A percentile compares a stretch with the other conserved stretches of the same genome.
phyloP scores from a whole-genome alignment of 441 rosid species.

The Metrosideros polymorpha region DNA sequence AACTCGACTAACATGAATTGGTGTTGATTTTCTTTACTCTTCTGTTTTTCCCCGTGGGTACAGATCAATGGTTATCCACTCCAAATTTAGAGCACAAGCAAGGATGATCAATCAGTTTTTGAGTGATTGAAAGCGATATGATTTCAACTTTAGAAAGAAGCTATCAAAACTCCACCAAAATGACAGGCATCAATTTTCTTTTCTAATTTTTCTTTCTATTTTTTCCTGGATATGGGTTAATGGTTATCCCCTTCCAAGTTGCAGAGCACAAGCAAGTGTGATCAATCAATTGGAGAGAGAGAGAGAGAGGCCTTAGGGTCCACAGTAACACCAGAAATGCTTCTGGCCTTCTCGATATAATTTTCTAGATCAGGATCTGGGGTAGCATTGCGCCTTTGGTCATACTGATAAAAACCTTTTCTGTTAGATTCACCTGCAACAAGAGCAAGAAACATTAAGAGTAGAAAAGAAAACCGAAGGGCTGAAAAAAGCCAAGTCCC shows the following conservation, averaged over 20 bases:
- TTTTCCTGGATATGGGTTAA: background rate
- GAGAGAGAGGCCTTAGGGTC: slow-evolving; percentile 6
- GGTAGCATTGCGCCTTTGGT: slow-evolving; percentile 1
- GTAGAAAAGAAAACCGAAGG: background rate
- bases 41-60: background rate
- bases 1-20: background rate
- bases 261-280: background rate
- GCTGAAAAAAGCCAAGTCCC: background rate
- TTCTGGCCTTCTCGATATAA: slow-evolving; percentile 14
- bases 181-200: background rate
- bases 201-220: background rate
- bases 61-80: background rate
- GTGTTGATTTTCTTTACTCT: background rate
- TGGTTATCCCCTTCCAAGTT: background rate
- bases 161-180: background rate
- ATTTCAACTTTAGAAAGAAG: background rate
- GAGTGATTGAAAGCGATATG: background rate
- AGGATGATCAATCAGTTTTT: background rate
- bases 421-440: slow-evolving; percentile 8
- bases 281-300: background rate
- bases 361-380: slow-evolving; percentile 4
- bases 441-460: background rate
- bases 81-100: background rate
- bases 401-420: slow-evolving; percentile 7
- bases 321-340: slow-evolving; percentile 1